Evolutionary conservation across 2,329 filamentous ascomycete genomes (phyloP).

Genomic region (Diaporthe vexans): DNA sequence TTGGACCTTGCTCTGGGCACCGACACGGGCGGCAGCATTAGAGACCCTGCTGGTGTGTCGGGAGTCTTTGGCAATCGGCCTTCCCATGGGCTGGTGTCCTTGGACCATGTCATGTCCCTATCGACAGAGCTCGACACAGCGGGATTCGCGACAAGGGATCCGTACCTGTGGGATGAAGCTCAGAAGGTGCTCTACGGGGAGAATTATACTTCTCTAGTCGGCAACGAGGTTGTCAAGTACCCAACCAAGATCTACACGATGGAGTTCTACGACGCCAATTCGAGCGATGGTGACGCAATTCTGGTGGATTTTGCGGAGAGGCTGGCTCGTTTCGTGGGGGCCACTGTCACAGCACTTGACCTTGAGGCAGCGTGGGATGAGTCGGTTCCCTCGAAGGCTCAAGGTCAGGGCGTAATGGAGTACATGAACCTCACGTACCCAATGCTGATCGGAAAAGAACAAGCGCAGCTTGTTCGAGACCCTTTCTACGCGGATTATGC

Average conservation of each 20-base stretch:
- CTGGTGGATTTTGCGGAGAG: not conserved
- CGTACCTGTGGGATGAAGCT: not conserved
- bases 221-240: not conserved
- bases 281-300: not conserved
- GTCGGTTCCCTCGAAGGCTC: not conserved
- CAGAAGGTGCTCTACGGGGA: not conserved
- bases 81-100: not conserved
- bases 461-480: not conserved
- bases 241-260: not conserved
- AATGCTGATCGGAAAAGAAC: not conserved
- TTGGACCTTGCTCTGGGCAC: not conserved
- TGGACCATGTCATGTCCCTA: not conserved
- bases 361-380: not conserved
- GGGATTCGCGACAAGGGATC: not conserved
- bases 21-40: not conserved
- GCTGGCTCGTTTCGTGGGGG: not conserved
- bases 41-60: not conserved
- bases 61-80: not conserved
- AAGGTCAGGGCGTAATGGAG: not conserved
- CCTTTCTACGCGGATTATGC: not conserved
- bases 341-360: not conserved
- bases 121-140: not conserved
- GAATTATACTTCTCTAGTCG: not conserved
- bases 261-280: slow-evolving; percentile 1
- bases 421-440: slow-evolving; percentile 13